Base-by-base conservation (phyloP, 495 filamentous ascomycete species). In the Daldinia concentrica region DNA sequence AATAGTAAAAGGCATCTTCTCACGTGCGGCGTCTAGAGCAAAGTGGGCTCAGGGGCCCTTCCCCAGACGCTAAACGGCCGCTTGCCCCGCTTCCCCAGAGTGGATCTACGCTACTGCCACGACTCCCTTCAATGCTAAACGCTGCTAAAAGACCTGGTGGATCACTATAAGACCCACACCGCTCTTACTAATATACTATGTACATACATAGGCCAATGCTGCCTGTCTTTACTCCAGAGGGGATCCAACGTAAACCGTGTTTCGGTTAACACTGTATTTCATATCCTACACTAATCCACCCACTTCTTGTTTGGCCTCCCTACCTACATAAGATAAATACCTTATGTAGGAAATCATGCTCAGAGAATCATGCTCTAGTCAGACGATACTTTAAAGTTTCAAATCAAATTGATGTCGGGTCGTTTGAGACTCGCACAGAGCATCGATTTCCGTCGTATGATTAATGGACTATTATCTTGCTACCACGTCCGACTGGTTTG, bases 81-180 rank as follows among this genome's bases (percentile, higher is more conserved):
- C 43, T 24, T 48, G 43, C 71, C 71, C 71, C 71, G 66, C 71
- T 70, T 70, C 71, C 71, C 71, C 71, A 50, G 71, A 36, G 71
- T 69, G 71, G 71, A 27, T 58, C 57, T 15, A 24, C 36, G 48
- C 45, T 56, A 41, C 29, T 54, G 39, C 50, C 56, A 73, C 50
- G 12, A 54, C 30, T 55, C 9, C 43, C 43, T 48, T 48, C 19
- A 24, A 48, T 24, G 43, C 7, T 48, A 48, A 48, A 48, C 19
- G 43, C 43, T 48, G 19, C 43, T 62, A 52, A 55, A 64, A 56
- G 51, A 56, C 43, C 57, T 48, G 19, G 43, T 48, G 43, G 62
- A 62, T 43, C 52, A 17, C 4, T 5, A 27, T 30, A 54, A 66
- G 69, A 22, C 55, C 58, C 59, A 68, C 45, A 59, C n/a, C 5